These are phyloP conservation scores for Globisporangium nagaii DNA, from an alignment of 352 stramenopile genomes.

Conservation along the genomic window DNA sequence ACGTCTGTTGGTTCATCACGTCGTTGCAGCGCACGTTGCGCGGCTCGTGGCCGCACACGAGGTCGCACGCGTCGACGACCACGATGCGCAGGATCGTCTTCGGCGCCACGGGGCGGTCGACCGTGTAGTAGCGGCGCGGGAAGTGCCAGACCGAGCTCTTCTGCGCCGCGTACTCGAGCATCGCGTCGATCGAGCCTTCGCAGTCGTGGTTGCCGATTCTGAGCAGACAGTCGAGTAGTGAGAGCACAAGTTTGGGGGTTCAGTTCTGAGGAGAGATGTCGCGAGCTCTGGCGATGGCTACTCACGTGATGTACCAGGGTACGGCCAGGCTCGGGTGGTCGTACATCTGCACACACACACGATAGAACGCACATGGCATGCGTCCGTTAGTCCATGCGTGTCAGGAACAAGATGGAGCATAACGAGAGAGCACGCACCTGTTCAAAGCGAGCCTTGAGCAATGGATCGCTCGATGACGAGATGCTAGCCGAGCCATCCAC, in stretches of 20 bases:
- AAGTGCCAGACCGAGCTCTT: constrained; percentile 78
- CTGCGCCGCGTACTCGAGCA: constrained; percentile 70
- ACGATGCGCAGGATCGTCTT: constrained; percentile 80
- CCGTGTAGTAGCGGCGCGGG: constrained; percentile 69
- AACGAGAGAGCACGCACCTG: too few species aligned
- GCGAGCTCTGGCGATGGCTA: too few species aligned
- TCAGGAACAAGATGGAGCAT: too few species aligned
- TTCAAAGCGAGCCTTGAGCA: constrained; percentile 71
- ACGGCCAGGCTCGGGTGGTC: constrained; percentile 49
- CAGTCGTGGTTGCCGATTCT: constrained; percentile 88
- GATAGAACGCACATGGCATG: background rate
- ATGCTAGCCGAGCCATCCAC: constrained; percentile 38
- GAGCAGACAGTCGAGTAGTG: background rate
- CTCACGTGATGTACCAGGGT: constrained; percentile 85
- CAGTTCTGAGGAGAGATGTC: too few species aligned
- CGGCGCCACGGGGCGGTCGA: constrained; percentile 68
- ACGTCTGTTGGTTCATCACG: constrained; percentile 77
- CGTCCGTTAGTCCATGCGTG: too few species aligned
- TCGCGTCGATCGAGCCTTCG: constrained; percentile 74
- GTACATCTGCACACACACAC: constrained; percentile 57
- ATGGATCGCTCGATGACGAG: constrained; percentile 40
- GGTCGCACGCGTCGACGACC: constrained; percentile 74
- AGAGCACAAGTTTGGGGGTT: too few species aligned
- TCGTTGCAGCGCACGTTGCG: constrained; percentile 72
- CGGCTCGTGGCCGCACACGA: constrained; percentile 78